These are phyloP conservation scores for Zalerion maritima DNA, from an alignment of 495 filamentous ascomycete genomes.

Conservation along the genomic window DNA sequence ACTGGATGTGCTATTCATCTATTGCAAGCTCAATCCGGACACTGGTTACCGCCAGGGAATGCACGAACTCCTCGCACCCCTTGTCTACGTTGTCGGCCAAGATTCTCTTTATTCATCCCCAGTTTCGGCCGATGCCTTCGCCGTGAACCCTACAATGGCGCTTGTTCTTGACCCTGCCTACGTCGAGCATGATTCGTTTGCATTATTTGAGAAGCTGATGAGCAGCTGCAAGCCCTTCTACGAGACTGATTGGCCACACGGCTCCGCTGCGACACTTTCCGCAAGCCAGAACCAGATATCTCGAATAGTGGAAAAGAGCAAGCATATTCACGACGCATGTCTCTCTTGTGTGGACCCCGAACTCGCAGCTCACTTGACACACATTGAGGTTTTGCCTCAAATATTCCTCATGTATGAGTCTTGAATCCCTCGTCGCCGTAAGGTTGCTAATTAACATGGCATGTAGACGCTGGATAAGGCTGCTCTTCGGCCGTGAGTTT, in stretches of 20 bases:
- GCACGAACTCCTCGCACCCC: conserved; percentile 87
- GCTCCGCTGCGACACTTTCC: conserved; percentile 4
- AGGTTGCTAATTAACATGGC: conserved; percentile 1
- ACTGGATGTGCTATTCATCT: conserved; percentile 81
- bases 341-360: conserved; percentile 66
- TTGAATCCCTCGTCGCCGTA: neutral
- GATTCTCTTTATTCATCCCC: conserved; percentile 74
- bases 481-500: conserved; percentile 89
- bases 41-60: conserved; percentile 91
- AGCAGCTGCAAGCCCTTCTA: conserved; percentile 76
- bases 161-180: conserved; percentile 54
- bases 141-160: conserved; percentile 34
- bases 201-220: conserved; percentile 77
- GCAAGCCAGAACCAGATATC: conserved; percentile 34
- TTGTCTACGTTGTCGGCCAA: conserved; percentile 73
- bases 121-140: conserved; percentile 13
- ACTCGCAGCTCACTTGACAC: conserved; percentile 65
- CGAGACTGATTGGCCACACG: conserved; percentile 38
- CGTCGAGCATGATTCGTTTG: conserved; percentile 84
- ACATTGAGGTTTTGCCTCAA: conserved; percentile 85
- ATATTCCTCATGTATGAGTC: conserved; percentile 83
- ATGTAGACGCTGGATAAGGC: conserved; percentile 75
- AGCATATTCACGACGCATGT: conserved; percentile 69
- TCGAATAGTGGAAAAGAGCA: conserved; percentile 73
- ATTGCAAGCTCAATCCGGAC: conserved; percentile 81